Evolutionary conservation across 2,329 filamentous ascomycete genomes (phyloP).

Genomic region (Dactylellina cionopaga): DNA sequence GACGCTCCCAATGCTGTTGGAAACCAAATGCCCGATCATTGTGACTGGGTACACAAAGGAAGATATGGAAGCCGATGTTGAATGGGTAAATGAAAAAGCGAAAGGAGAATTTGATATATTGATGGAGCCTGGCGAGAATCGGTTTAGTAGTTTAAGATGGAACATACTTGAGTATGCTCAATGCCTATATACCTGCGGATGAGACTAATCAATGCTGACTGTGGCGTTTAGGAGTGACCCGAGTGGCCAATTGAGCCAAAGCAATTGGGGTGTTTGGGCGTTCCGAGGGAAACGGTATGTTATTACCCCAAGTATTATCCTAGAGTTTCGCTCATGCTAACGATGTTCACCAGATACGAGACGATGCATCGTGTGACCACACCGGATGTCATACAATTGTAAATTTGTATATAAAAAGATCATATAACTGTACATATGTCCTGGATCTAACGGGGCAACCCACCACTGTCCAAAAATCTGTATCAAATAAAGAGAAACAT

Average conservation of each 20-base stretch:
- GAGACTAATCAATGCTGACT: constrained; percentile 4
- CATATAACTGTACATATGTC: background rate
- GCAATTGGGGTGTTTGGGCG: constrained; percentile 97
- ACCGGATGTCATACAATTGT: constrained; percentile 49
- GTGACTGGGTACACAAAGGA: constrained; percentile 95
- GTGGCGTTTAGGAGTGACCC: constrained; percentile 25
- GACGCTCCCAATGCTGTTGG: constrained; percentile 86
- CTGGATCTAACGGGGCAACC: background rate
- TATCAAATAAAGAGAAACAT: too few relatives aligned
- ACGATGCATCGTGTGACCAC: constrained; percentile 53
- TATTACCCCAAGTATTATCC: background rate
- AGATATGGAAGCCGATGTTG: constrained; percentile 91
- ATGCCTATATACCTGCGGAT: background rate
- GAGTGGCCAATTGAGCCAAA: constrained; percentile 79
- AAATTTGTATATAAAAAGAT: constrained; percentile 16
- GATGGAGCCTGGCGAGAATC: constrained; percentile 91
- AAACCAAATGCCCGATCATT: constrained; percentile 94
- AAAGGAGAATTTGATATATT: constrained; percentile 91
- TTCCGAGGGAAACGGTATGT: constrained; percentile 94
- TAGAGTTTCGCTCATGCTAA: constrained; percentile 9
- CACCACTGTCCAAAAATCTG: background rate
- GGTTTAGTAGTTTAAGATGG: constrained; percentile 93
- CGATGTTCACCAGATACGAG: constrained; percentile 30
- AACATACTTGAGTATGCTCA: constrained; percentile 92
- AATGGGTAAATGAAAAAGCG: constrained; percentile 86